These are phyloP conservation scores for Pseudonitzschia multistriata DNA, from an alignment of 108 stramenopile genomes.

Conservation along the genomic window DNA sequence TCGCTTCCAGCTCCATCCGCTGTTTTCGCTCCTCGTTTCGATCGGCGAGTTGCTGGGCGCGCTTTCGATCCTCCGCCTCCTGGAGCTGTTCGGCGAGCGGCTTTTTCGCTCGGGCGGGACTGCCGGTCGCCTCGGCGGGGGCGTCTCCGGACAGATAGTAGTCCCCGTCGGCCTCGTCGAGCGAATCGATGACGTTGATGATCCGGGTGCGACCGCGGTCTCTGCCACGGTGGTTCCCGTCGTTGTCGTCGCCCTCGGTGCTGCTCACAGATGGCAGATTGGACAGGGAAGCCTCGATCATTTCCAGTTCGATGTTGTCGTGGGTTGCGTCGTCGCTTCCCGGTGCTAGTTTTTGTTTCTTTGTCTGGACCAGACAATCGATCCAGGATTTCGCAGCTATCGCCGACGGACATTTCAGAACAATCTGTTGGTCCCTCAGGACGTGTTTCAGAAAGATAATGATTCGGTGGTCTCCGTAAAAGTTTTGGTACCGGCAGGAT, in stretches of 20 bases:
- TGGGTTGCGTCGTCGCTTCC: neutral
- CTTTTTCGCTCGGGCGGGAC: too few relatives aligned
- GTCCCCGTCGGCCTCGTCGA: neutral
- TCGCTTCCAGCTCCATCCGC: neutral
- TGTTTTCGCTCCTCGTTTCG: neutral
- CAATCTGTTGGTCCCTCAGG: slow-evolving; percentile 18
- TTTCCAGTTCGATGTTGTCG: slow-evolving; percentile 11
- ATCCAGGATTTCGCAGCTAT: slow-evolving; percentile 74
- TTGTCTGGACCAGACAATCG: neutral
- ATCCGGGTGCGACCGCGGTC: neutral
- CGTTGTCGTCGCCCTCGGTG: neutral
- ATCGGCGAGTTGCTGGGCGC: neutral
- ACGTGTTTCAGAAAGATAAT: neutral
- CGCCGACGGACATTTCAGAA: slow-evolving; percentile 68
- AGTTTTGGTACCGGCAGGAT: slow-evolving; percentile 13
- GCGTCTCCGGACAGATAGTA: neutral
- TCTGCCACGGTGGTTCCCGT: neutral
- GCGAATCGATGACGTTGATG: neutral
- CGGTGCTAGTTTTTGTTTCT: neutral
- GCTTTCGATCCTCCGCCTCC: neutral
- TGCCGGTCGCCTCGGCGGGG: too few relatives aligned
- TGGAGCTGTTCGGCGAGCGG: neutral
- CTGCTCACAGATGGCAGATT: neutral
- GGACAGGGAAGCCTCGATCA: neutral
- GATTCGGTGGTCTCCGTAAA: slow-evolving; percentile 15